Evolutionary conservation across 768 basidiomycete species (phyloP), one percentile per base, ranked within the genome.

Genomic region (Phaeotremella skinneri): DNA sequence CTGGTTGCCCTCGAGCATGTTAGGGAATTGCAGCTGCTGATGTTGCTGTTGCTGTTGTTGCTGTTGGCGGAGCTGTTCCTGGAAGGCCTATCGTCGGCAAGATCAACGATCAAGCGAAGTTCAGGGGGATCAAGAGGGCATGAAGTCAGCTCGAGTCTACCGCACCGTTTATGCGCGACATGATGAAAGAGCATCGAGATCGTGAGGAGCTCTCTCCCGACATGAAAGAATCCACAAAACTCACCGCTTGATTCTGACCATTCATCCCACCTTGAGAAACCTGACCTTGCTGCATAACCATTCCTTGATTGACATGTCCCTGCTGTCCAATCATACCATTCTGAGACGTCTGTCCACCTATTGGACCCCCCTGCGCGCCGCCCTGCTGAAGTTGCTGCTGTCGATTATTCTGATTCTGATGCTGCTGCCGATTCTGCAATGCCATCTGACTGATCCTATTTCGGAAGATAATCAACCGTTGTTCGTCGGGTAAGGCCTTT

Each of bases 1-100:
- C 41, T 61, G 64, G 2, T 59, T 51, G 27, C 55, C 55, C 31
- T 64, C 59, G 6, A 63, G 27, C 52, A 63, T 63, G 30, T 58
- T 45, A 7, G 58, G 53, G 27, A 65, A 27, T 23, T 56, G 57
- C 42, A 63, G 61, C 49, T 65, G 61, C n/a, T 53, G 49, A 39
- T 64, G 64, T 16, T 54, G 52, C 25, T 66, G 62, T 27, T 63
- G 62, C 49, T 57, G 62, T 21, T 42, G 49, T 37, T 56, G 59
- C 14, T 2, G 56, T 21, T 3, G 17, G 20, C 16, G 30, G 20
- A 41, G 16, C 42, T 58, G 56, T 34, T 53, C 27, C 26, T 53
- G 56, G 27, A 41, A 51, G 11, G 29, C 20, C 39, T n/a, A 16
- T 9, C 20, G 16, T 26, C 30, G 21, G 29, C 37, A 39, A 39